Base-by-base conservation (phyloP, 176 grass and related monocot genomes). In the Otatea glauca region DNA sequence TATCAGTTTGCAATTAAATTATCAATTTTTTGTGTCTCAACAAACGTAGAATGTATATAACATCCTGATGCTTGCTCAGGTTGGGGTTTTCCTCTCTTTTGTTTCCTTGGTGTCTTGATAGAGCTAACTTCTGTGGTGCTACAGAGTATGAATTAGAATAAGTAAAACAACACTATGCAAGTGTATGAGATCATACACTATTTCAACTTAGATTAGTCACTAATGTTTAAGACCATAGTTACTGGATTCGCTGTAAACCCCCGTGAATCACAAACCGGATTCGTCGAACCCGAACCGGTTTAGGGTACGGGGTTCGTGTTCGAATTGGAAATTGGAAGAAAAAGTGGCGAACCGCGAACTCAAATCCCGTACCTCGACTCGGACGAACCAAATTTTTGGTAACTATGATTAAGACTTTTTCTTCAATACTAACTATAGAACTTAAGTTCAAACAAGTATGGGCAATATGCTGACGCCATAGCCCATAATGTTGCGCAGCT, bases 371-470 rank as follows among this genome's bases (percentile, higher is more conserved):
- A 34, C 2, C 2, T 1, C 34, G 2, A 34, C 34, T 34, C 34
- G 34, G 34, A 34, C 34, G 34, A 34, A 34, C 34, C 1, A 2
- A 1, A 2, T 34, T 34, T 34, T 34, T 34, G 34, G 34, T 34
- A 34, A 34, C 34, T 35, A 43, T 54, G 25, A 16, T 41, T 55
- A 56, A 65, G 25, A 54, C 4, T 68, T 75, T 34, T 88, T 67
- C 23, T 35, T 79, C 74, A 72, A 55, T 84, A 68, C 56, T 39
- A 68, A 48, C 47, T 73, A n/a, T 50, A 80, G 35, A 67, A 55
- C 44, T 71, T 17, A 10, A 17, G 60, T 38, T 79, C 56, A 67
- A 80, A 49, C 37, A 66, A 58, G 74, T 45, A 24, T 44, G 35
- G 2, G 11, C n/a, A n/a, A 81, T 43, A 48, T 11, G 60, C 47